Base-by-base conservation (phyloP, 371 early-diverging fungal species). In the Circinella umbellata region DNA sequence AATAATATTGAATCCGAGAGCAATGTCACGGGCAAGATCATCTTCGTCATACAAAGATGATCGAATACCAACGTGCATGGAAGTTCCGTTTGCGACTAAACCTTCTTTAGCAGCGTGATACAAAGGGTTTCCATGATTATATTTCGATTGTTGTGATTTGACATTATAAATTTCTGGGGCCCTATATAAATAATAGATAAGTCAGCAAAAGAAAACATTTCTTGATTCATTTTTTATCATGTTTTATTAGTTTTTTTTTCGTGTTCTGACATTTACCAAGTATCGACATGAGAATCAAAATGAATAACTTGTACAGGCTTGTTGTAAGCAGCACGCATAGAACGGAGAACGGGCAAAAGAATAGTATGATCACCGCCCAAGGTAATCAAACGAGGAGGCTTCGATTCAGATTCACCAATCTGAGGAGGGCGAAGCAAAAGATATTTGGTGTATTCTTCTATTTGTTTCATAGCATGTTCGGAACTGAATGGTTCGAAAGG, bases 81-180 rank as follows among this genome's bases (percentile, higher is more conserved):
- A 81, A 1, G 80, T 78, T 11, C 85, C 85, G 61, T 84, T 80
- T 38, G 75, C 68, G 27, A 74, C 83, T 55, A 86, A 66, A 15
- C 86, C 86, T 72, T 86, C 86, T 14, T 71, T 74, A n/a, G 80
- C 74, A 35, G 86, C 86, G 68, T 85, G 83, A 59, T 82, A 86
- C 39, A 84, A 71, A 17, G 80, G 80, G 34, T 80, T 82, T 7
- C 83, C 83, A 35, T 82, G 83, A 49, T 80, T 82, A 46, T 70
- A 77, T 37, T 71, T 71, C 54, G 77, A 79, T 20, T 67, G 75
- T 39, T 71, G 72, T 1, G 78, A 72, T 49, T 81, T 80, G 59
- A 79, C 76, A 49, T 76, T 78, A 64, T 80, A 80, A 14, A 77
- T 76, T 18, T 79, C 78, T 4, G 84, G 86, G 1, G 80, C 75